phyloP scores from a whole-genome alignment of 23 red algal genomes.

The Gracilaria gracilis region DNA sequence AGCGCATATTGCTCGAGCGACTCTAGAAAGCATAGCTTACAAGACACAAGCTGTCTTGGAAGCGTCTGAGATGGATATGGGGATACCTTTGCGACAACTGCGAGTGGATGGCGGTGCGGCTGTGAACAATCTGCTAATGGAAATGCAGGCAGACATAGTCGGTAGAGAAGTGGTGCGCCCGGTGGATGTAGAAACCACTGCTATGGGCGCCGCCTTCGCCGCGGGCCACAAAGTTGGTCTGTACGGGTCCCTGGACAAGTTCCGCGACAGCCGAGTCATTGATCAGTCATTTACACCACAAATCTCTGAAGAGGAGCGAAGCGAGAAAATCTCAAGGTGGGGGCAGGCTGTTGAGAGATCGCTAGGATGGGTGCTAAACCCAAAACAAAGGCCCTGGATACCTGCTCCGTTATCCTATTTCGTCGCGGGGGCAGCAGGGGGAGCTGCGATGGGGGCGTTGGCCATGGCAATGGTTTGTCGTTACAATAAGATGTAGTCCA shows the following conservation, averaged over 20 bases:
- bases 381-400: not conserved
- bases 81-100: constrained; percentile 54
- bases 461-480: not conserved
- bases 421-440: not conserved
- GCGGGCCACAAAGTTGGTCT: constrained; percentile 79
- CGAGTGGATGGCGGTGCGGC: constrained; percentile 90
- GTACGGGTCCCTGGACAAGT: constrained; percentile 60
- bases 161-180: constrained; percentile 79
- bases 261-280: constrained; percentile 60
- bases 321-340: constrained; percentile 56
- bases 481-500: constrained; percentile 7
- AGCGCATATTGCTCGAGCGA: constrained; percentile 87
- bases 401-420: not conserved
- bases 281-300: constrained; percentile 65
- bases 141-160: constrained; percentile 90
- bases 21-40: constrained; percentile 76
- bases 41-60: constrained; percentile 78
- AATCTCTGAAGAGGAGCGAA: constrained; percentile 71
- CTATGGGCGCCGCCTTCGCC: constrained; percentile 87
- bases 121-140: constrained; percentile 74
- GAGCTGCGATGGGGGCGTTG: not conserved
- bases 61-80: constrained; percentile 75
- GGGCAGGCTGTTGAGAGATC: constrained; percentile 77
- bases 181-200: constrained; percentile 82
- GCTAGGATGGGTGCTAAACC: constrained; percentile 65